Evolutionary conservation across 140 eudicot genomes (phyloP).

Genomic region (Stevia rebaudiana): DNA sequence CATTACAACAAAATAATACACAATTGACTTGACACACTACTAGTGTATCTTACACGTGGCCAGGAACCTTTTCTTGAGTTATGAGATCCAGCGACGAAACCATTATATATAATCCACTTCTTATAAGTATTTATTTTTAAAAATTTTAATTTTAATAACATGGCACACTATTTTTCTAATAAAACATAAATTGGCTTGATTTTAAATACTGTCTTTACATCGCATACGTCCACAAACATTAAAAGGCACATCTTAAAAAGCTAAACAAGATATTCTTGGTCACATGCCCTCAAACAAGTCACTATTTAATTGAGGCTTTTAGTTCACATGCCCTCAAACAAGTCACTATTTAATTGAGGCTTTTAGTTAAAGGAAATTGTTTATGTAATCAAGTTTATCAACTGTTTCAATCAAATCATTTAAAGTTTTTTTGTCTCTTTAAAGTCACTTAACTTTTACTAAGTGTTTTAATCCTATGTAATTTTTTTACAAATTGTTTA

Average conservation of each 20-base stretch:
- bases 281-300: background rate
- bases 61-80: background rate
- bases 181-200: background rate
- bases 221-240: background rate
- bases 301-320: no score
- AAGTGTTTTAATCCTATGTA: no score
- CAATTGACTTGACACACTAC: no score
- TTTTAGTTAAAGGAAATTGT: no score
- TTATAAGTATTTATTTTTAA: background rate
- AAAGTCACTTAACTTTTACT: no score
- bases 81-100: background rate
- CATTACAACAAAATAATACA: no score
- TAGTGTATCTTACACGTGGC: background rate
- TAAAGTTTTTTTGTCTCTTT: no score
- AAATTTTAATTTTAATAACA: no score
- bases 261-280: background rate
- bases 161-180: background rate
- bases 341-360: no score
- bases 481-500: no score
- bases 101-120: background rate
- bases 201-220: background rate
- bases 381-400: no score
- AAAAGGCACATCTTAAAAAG: background rate
- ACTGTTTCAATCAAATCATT: no score
- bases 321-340: slow-evolving; percentile 1